These are phyloP conservation scores for Saprolegnia parasitica DNA, from an alignment of 352 stramenopile genomes.

Conservation along the genomic window DNA sequence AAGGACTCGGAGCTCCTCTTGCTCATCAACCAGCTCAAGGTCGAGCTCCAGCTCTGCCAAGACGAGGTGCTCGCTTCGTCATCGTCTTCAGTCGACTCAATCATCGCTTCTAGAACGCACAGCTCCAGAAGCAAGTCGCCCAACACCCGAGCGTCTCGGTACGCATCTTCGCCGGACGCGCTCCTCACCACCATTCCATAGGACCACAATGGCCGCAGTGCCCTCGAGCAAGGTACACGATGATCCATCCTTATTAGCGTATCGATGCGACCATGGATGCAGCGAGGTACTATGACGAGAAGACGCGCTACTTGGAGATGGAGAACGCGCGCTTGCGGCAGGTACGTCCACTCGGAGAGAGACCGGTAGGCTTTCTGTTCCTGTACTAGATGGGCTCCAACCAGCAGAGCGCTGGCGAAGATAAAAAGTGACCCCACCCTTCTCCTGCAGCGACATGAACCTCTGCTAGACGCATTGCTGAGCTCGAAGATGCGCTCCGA, in stretches of 20 bases:
- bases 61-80: neutral
- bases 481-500: slow-evolving; percentile 1
- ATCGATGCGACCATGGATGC: too few species aligned
- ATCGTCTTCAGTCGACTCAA: neutral
- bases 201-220: neutral
- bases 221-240: slow-evolving; percentile 8
- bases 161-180: too few species aligned
- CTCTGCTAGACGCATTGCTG: neutral
- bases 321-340: slow-evolving; percentile 18
- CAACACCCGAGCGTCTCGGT: neutral
- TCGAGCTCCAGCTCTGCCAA: neutral
- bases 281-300: slow-evolving; percentile 23
- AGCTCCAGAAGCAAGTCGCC: slow-evolving; percentile 12
- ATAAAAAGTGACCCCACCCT: slow-evolving; percentile 1
- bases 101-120: neutral
- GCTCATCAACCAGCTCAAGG: slow-evolving; percentile 21
- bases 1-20: slow-evolving; percentile 10
- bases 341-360: neutral
- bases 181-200: neutral
- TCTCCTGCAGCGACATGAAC: neutral
- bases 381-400: neutral
- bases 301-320: slow-evolving; percentile 16
- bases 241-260: neutral
- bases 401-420: neutral
- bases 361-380: too few species aligned